phyloP scores from a whole-genome alignment of 345 rosid genomes.

The Turritis glabra region DNA sequence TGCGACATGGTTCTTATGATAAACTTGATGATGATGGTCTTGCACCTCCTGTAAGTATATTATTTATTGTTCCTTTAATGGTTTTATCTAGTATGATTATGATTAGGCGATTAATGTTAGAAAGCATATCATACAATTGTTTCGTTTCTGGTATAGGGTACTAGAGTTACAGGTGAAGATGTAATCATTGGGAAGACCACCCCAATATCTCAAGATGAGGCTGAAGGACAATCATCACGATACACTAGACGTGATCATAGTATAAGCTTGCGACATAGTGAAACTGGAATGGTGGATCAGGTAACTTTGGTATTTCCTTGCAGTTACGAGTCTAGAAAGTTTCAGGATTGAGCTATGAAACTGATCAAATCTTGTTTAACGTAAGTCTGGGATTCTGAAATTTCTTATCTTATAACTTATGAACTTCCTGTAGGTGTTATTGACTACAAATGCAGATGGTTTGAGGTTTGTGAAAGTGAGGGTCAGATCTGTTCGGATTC shows the following conservation, averaged over 20 bases:
- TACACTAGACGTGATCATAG: conserved; percentile 93
- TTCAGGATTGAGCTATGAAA: not conserved
- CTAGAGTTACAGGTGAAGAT: conserved; percentile 96
- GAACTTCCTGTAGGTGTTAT: conserved; percentile 61
- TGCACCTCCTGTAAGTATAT: conserved; percentile 85
- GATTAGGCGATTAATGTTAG: not conserved
- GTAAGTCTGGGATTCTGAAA: not conserved
- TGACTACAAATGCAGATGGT: conserved; percentile 98
- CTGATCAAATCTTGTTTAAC: not conserved
- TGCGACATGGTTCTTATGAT: conserved; percentile 98
- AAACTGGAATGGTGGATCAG: conserved; percentile 97
- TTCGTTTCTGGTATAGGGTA: conserved; percentile 56
- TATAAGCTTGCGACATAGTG: conserved; percentile 95
- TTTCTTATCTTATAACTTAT: conserved; percentile 1
- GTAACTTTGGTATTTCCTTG: conserved; percentile 41
- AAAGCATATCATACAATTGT: not conserved
- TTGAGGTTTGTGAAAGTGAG: conserved; percentile 97
- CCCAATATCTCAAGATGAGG: conserved; percentile 85
- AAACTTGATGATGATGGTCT: conserved; percentile 98
- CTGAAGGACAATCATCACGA: conserved; percentile 83
- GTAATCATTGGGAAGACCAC: conserved; percentile 97
- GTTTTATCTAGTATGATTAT: conserved; percentile 8
- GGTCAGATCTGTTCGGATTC: conserved; percentile 92
- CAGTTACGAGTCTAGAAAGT: not conserved
- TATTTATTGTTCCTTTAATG: conserved; percentile 1